phyloP scores from a whole-genome alignment of 2,329 filamentous ascomycete species.

The Trichocomaceae sp. region DNA sequence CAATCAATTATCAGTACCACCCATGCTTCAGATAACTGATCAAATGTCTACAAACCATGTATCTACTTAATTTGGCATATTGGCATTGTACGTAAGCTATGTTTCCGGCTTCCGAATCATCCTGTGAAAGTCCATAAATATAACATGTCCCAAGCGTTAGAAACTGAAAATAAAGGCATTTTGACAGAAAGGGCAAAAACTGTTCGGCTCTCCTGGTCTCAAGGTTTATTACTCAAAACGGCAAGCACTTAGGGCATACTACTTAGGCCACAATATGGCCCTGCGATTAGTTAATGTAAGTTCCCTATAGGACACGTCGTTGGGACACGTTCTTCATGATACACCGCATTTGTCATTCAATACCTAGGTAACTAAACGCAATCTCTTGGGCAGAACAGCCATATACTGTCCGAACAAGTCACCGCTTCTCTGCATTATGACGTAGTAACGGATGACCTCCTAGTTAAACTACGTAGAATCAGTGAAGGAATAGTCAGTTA shows the following conservation, averaged over 20 bases:
- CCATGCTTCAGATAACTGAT: not conserved
- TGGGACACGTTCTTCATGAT: not conserved
- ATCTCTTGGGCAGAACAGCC: not conserved
- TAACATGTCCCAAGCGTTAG: not conserved
- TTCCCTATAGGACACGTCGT: not conserved
- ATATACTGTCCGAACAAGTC: not conserved
- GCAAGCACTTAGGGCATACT: not conserved
- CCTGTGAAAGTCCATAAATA: not conserved
- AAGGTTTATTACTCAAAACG: not conserved
- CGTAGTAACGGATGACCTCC: not conserved
- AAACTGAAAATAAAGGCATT: not conserved
- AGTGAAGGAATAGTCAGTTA: not conserved
- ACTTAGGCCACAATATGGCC: not conserved
- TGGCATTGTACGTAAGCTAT: not conserved
- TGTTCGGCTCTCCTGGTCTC: not conserved
- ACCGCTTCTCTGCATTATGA: not conserved
- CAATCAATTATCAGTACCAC: not conserved
- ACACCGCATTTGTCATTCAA: not conserved
- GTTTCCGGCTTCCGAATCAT: not conserved
- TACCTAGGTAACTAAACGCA: too few relatives aligned
- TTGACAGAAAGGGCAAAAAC: not conserved
- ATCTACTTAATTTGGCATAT: not conserved
- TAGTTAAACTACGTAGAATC: too few relatives aligned
- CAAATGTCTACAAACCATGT: not conserved
- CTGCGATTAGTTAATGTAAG: not conserved